Conservation (phyloP, 192 early-diverging fungal genomes). For the Rhizophagus sp. region DNA sequence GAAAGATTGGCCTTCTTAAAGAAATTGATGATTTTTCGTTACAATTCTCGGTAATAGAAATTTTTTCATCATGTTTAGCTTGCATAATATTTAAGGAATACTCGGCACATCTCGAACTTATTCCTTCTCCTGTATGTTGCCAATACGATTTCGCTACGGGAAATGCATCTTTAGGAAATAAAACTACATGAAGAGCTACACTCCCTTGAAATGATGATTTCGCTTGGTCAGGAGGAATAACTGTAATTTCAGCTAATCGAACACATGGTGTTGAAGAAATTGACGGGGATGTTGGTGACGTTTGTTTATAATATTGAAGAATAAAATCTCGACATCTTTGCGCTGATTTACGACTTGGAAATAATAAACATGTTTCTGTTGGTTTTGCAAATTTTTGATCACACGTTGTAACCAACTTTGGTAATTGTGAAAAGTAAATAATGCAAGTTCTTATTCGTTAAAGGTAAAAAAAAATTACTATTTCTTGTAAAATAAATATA, state of each 20-base stretch:
- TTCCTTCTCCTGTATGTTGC: slow-evolving; percentile 93
- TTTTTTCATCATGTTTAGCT: slow-evolving; percentile 46
- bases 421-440: neutral
- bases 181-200: slow-evolving; percentile 59
- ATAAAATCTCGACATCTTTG: slow-evolving; percentile 70
- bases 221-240: slow-evolving; percentile 53
- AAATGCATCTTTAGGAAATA: slow-evolving; percentile 73
- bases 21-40: slow-evolving; percentile 26
- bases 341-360: slow-evolving; percentile 69
- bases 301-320: slow-evolving; percentile 45
- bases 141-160: slow-evolving; percentile 90
- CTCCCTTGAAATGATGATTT: slow-evolving; percentile 38
- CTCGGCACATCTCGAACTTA: slow-evolving; percentile 85
- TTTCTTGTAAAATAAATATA: neutral
- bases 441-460: neutral
- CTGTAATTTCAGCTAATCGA: slow-evolving; percentile 68
- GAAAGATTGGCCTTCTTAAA: slow-evolving; percentile 35
- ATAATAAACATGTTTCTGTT: slow-evolving; percentile 70
- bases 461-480: neutral
- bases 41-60: slow-evolving; percentile 29
- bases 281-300: slow-evolving; percentile 27
- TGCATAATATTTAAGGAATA: slow-evolving; percentile 75
- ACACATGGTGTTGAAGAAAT: slow-evolving; percentile 30
- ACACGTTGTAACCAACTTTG: slow-evolving; percentile 45
- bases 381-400: slow-evolving; percentile 65